phyloP scores from a whole-genome alignment of 208 protist genomes.

The Crithidia thermophila region DNA sequence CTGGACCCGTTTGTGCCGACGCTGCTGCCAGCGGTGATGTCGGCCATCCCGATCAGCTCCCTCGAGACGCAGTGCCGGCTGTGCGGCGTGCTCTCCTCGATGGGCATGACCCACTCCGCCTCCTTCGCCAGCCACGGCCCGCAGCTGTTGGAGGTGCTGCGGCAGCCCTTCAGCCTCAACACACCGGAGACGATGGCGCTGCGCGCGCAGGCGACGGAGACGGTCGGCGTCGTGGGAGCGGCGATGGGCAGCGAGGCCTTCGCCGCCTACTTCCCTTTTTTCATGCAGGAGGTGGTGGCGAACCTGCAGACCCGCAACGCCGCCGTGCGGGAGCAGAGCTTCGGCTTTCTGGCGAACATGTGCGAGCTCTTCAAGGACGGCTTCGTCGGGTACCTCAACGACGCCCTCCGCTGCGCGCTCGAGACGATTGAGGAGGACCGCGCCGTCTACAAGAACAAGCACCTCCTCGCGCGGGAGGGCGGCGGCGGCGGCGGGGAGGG shows the following conservation, averaged over 20 bases:
- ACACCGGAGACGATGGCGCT: slow-evolving; percentile 67
- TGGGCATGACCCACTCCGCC: slow-evolving; percentile 66
- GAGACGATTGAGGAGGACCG: slow-evolving; percentile 72
- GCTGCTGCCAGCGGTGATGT: slow-evolving; percentile 66
- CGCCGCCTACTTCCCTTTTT: slow-evolving; percentile 62
- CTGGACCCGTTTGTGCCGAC: slow-evolving; percentile 73
- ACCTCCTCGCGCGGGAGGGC: slow-evolving; percentile 50
- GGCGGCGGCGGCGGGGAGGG: slow-evolving; percentile 16
- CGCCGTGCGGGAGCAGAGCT: slow-evolving; percentile 79
- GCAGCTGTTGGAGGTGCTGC: slow-evolving; percentile 70
- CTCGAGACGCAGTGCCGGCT: slow-evolving; percentile 71
- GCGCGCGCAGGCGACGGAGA: slow-evolving; percentile 80
- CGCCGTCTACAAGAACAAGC: slow-evolving; percentile 60
- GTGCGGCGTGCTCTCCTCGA: slow-evolving; percentile 74
- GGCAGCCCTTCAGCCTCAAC: slow-evolving; percentile 49
- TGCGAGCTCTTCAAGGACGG: slow-evolving; percentile 71
- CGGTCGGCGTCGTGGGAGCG: slow-evolving; percentile 72
- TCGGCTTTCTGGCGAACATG: slow-evolving; percentile 85
- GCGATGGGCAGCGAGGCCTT: slow-evolving; percentile 80
- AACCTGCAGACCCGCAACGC: slow-evolving; percentile 58
- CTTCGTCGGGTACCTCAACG: slow-evolving; percentile 69
- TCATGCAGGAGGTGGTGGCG: slow-evolving; percentile 69
- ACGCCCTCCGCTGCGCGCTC: slow-evolving; percentile 63
- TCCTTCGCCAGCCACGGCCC: slow-evolving; percentile 57
- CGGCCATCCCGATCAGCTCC: slow-evolving; percentile 54